Percentiles rank a stretch among this genome's conserved stretches.
Conservation (phyloP, 371 early-diverging fungal species). For the Haplosporangium sp. region DNA sequence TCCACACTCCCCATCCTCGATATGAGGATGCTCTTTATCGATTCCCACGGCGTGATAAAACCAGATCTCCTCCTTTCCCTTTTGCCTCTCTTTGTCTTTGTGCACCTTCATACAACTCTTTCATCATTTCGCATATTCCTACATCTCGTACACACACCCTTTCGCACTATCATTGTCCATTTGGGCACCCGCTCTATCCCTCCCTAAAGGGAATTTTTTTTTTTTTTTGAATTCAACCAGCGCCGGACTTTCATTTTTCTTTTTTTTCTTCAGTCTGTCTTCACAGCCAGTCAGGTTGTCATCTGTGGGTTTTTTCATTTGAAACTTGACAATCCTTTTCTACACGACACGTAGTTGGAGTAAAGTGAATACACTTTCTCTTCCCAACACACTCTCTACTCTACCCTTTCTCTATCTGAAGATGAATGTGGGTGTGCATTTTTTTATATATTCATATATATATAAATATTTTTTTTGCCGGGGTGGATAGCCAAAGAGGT, state of each 20-base stretch:
- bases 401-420: too few relatives aligned
- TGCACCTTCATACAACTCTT: not conserved
- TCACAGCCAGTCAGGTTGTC: slow-evolving; percentile 23
- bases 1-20: not conserved
- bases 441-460: too few relatives aligned
- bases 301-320: too few relatives aligned
- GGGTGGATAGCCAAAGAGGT: too few relatives aligned
- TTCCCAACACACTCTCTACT: too few relatives aligned
- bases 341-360: too few relatives aligned
- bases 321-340: too few relatives aligned
- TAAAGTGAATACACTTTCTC: too few relatives aligned
- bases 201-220: not conserved
- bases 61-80: not conserved
- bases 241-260: slow-evolving; percentile 14
- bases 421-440: too few relatives aligned
- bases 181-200: slow-evolving; percentile 2
- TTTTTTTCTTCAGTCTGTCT: too few relatives aligned
- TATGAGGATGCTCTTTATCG: too few relatives aligned
- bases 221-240: slow-evolving; percentile 22
- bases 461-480: too few relatives aligned
- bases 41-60: slow-evolving; percentile 1
- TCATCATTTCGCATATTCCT: not conserved
- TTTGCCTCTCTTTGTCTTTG: not conserved
- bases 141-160: not conserved
- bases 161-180: not conserved